These are phyloP conservation scores for Mrakia frigida DNA, from an alignment of 768 basidiomycete genomes.

Conservation along the genomic window DNA sequence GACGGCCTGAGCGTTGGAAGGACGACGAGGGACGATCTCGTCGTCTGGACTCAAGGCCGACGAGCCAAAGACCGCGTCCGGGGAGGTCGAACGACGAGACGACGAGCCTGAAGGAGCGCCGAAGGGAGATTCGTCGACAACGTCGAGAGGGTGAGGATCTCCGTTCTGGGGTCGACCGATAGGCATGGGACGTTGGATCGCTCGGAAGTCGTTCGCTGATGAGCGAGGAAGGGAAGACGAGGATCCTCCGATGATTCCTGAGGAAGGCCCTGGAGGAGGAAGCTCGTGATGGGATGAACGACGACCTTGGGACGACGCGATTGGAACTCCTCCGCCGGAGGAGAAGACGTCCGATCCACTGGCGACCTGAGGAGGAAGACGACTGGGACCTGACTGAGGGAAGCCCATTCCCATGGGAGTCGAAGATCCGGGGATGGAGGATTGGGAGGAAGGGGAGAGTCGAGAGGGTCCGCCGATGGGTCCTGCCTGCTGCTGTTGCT, in stretches of 20 bases:
- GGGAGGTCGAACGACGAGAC: slow-evolving; percentile 12
- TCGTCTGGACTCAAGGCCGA: slow-evolving; percentile 32
- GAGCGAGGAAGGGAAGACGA: slow-evolving; percentile 17
- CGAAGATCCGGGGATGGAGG: slow-evolving; percentile 15
- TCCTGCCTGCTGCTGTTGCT: background rate
- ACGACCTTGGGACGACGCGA: slow-evolving; percentile 23
- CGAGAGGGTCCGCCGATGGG: slow-evolving; percentile 4
- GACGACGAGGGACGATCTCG: slow-evolving; percentile 32
- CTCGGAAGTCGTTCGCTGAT: slow-evolving; percentile 31
- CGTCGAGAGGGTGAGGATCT: slow-evolving; percentile 11
- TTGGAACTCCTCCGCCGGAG: background rate
- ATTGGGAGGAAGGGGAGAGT: slow-evolving; percentile 14
- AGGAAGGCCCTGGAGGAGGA: slow-evolving; percentile 8
- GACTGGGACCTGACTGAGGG: background rate
- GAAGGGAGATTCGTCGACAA: slow-evolving; percentile 20
- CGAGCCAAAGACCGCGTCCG: slow-evolving; percentile 28
- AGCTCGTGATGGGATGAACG: slow-evolving; percentile 20
- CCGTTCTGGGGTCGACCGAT: slow-evolving; percentile 29
- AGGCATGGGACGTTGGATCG: slow-evolving; percentile 28
- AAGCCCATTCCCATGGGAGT: slow-evolving; percentile 26
- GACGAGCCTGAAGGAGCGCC: slow-evolving; percentile 9
- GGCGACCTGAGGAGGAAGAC: background rate
- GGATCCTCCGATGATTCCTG: slow-evolving; percentile 19
- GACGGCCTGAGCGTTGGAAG: slow-evolving; percentile 24
- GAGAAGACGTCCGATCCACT: slow-evolving; percentile 16